These are phyloP conservation scores for Globisporangium ultimum DNA, from an alignment of 352 stramenopile species.

Conservation along the genomic window DNA sequence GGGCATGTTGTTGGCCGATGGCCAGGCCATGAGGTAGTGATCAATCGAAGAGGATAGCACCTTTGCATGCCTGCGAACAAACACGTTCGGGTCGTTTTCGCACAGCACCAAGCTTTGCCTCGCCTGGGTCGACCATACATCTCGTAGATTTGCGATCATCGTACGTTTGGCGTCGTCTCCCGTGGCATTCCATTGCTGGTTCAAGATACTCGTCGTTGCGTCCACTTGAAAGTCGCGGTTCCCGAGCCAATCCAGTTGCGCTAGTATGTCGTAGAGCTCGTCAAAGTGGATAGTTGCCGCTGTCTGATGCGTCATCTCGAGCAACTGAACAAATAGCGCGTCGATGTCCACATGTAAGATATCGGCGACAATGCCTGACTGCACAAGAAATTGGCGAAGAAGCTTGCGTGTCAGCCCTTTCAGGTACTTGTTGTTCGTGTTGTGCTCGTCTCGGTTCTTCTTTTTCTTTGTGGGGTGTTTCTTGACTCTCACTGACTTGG, in stretches of 20 bases:
- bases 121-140: conserved; percentile 35
- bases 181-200: conserved; percentile 11
- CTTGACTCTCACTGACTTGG: conserved; percentile 7
- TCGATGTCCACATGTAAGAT: conserved; percentile 35
- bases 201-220: conserved; percentile 7
- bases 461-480: conserved; percentile 20
- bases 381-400: conserved; percentile 34
- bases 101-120: conserved; percentile 31
- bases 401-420: conserved; percentile 33
- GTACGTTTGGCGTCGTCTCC: neutral
- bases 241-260: conserved; percentile 26
- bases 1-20: neutral
- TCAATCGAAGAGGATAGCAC: conserved; percentile 20
- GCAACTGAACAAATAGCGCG: conserved; percentile 28
- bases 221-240: conserved; percentile 27
- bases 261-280: conserved; percentile 26
- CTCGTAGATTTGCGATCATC: conserved; percentile 13
- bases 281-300: conserved; percentile 37
- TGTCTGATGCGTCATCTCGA: conserved; percentile 20
- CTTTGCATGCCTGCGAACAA: conserved; percentile 29
- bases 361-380: conserved; percentile 32
- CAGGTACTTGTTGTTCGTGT: conserved; percentile 30
- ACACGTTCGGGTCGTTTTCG: conserved; percentile 56
- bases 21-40: conserved; percentile 7
- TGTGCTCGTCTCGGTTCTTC: conserved; percentile 12